Evolutionary conservation across 805 yeast genomes (phyloP).

Genomic region (Zygotorulaspora chibaensis): DNA sequence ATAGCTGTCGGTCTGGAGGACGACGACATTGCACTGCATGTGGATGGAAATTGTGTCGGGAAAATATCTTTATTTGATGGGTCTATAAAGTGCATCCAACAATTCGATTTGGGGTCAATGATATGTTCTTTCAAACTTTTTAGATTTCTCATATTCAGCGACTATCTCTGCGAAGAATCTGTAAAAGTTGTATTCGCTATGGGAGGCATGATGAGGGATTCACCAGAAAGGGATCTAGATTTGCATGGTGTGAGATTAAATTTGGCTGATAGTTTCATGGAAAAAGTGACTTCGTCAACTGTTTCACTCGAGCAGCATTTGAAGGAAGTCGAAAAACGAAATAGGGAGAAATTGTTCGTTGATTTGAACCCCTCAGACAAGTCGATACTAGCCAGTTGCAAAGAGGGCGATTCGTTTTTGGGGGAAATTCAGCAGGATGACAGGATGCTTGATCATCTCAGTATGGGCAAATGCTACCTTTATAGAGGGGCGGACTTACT

Average conservation of each 20-base stretch:
- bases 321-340: conserved; percentile 11
- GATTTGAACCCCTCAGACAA: conserved; percentile 19
- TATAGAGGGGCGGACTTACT: conserved; percentile 17
- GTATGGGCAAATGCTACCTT: conserved; percentile 18
- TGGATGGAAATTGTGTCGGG: conserved; percentile 23
- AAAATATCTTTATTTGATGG: conserved; percentile 19
- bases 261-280: conserved; percentile 12
- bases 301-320: conserved; percentile 2
- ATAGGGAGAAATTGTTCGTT: conserved; percentile 16
- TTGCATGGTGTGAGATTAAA: conserved; percentile 2
- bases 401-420: neutral
- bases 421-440: conserved; percentile 1
- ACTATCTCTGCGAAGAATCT: conserved; percentile 10
- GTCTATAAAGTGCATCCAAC: conserved; percentile 9
- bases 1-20: conserved; percentile 16
- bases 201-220: conserved; percentile 9
- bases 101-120: conserved; percentile 34
- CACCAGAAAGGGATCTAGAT: conserved; percentile 4
- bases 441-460: conserved; percentile 15
- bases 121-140: conserved; percentile 31
- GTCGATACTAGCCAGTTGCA: conserved; percentile 3
- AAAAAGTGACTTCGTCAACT: conserved; percentile 2
- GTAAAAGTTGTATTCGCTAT: conserved; percentile 9
- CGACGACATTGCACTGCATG: conserved; percentile 17
- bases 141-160: conserved; percentile 14